A percentile compares a stretch with the other conserved stretches of the same genome.
Conservation (phyloP, 1,284 basidiomycete species). For the Ceraceosorus guamensis region DNA sequence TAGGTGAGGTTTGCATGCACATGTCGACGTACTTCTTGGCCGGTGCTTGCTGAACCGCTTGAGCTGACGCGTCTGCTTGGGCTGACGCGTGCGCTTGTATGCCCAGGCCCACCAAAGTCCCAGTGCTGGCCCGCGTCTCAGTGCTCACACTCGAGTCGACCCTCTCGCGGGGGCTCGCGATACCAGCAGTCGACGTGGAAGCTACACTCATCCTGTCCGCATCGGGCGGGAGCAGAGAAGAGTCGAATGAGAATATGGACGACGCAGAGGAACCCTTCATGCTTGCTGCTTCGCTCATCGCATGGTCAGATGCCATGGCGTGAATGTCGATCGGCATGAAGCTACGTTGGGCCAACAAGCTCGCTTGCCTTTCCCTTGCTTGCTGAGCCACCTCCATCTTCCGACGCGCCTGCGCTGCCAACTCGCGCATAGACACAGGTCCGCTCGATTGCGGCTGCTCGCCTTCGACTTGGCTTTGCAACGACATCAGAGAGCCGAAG, state of each 20-base stretch:
- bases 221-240: not conserved
- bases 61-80: too few relatives aligned
- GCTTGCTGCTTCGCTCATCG: not conserved
- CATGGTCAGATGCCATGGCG: constrained; percentile 15
- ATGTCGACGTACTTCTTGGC: constrained; percentile 24
- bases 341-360: constrained; percentile 18
- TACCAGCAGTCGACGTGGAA: not conserved
- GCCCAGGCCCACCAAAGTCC: constrained; percentile 1
- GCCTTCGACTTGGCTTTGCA: not conserved
- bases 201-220: not conserved
- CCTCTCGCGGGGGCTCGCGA: not conserved
- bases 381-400: constrained; percentile 18
- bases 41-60: not conserved
- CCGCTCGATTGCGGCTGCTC: constrained; percentile 7
- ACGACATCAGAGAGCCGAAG: constrained; percentile 9
- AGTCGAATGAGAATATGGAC: not conserved
- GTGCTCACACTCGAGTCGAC: constrained; percentile 3
- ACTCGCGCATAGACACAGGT: constrained; percentile 26
- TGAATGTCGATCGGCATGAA: constrained; percentile 31
- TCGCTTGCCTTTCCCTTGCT: constrained; percentile 19
- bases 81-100: too few relatives aligned
- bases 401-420: constrained; percentile 22
- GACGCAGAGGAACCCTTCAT: not conserved
- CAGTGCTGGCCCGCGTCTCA: not conserved
- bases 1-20: constrained; percentile 47